Conservation (phyloP, 148 eudicot genomes). For the Cornus florida region DNA sequence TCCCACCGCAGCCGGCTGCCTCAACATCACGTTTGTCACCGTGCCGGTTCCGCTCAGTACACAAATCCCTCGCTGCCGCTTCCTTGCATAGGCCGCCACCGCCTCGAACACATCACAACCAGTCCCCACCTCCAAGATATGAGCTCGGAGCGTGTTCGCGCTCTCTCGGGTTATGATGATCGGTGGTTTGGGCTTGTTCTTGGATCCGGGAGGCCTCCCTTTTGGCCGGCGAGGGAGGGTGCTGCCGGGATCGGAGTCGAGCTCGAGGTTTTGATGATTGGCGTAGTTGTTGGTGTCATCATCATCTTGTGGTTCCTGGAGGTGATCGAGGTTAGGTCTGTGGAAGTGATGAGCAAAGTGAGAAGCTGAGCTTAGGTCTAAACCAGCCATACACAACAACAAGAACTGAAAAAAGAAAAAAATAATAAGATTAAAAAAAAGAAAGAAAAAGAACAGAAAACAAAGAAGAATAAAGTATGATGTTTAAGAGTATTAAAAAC, state of each 20-base stretch:
- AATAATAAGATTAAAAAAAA: background rate
- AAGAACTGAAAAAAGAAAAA: background rate
- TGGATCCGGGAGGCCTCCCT: constrained; percentile 53
- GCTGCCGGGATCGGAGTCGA: constrained; percentile 6
- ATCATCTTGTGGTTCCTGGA: constrained; percentile 30
- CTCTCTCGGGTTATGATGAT: constrained; percentile 55
- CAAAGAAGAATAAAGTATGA: constrained; percentile 16
- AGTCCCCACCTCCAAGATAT: constrained; percentile 42
- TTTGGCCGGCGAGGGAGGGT: constrained; percentile 35
- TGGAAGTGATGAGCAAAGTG: constrained; percentile 32
- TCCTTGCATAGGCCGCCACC: constrained; percentile 42
- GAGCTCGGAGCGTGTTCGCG: constrained; percentile 60
- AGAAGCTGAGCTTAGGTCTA: constrained; percentile 35
- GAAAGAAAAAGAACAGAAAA: constrained; percentile 14
- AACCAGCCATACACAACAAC: constrained; percentile 32
- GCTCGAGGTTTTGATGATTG: constrained; percentile 11
- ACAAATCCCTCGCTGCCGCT: constrained; percentile 47
- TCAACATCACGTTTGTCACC: constrained; percentile 45
- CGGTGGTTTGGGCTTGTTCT: constrained; percentile 56
- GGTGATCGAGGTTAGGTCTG: constrained; percentile 31
- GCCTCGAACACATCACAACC: constrained; percentile 55
- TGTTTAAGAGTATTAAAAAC: constrained; percentile 8
- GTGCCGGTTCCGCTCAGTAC: constrained; percentile 51
- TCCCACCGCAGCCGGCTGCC: constrained; percentile 46
- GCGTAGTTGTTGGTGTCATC: background rate